Percentiles rank a stretch among this genome's conserved stretches.
Evolutionary conservation across 352 stramenopile species (phyloP).

Genomic region (Phytopythium litorale): DNA sequence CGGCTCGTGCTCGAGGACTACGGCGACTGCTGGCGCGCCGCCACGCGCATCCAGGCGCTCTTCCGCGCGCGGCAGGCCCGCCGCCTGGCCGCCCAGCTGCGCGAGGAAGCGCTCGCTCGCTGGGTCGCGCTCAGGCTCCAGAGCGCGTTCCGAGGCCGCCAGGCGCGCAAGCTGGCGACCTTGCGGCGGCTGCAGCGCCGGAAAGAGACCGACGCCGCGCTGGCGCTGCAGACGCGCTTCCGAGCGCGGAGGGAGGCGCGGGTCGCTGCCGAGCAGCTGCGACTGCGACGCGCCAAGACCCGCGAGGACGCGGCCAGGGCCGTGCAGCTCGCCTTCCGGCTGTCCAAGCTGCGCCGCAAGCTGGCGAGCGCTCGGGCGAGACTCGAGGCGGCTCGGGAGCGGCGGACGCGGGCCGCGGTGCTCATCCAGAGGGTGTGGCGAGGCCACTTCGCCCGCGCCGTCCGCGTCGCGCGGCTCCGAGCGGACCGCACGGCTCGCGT

Average conservation of each 20-base stretch:
- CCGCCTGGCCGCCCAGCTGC: slow-evolving; percentile 28
- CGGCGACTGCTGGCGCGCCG: slow-evolving; percentile 61
- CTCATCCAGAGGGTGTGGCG: slow-evolving; percentile 81
- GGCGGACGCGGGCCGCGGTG: slow-evolving; percentile 22
- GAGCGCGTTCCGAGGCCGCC: slow-evolving; percentile 55
- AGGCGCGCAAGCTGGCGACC: slow-evolving; percentile 44
- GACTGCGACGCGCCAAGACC: neutral
- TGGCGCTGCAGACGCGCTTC: slow-evolving; percentile 49
- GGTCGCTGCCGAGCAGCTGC: slow-evolving; percentile 4
- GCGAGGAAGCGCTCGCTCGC: slow-evolving; percentile 40
- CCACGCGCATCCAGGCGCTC: slow-evolving; percentile 61
- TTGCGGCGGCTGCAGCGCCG: slow-evolving; percentile 40
- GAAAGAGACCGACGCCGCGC: slow-evolving; percentile 57
- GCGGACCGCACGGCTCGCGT: slow-evolving; percentile 28
- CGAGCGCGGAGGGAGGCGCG: slow-evolving; percentile 22
- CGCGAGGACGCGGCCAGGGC: slow-evolving; percentile 16
- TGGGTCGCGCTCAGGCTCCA: slow-evolving; percentile 63
- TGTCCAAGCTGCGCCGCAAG: slow-evolving; percentile 31
- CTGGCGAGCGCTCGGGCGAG: slow-evolving; percentile 16
- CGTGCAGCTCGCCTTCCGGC: slow-evolving; percentile 45
- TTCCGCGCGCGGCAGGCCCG: slow-evolving; percentile 55
- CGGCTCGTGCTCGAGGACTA: slow-evolving; percentile 87
- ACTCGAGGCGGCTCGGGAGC: slow-evolving; percentile 9
- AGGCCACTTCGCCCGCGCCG: slow-evolving; percentile 31
- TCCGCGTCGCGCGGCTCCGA: slow-evolving; percentile 19